Evolutionary conservation across 306 rosid species (phyloP), one percentile per base, ranked within the genome.

Genomic region (Trichosanthes truncata): DNA sequence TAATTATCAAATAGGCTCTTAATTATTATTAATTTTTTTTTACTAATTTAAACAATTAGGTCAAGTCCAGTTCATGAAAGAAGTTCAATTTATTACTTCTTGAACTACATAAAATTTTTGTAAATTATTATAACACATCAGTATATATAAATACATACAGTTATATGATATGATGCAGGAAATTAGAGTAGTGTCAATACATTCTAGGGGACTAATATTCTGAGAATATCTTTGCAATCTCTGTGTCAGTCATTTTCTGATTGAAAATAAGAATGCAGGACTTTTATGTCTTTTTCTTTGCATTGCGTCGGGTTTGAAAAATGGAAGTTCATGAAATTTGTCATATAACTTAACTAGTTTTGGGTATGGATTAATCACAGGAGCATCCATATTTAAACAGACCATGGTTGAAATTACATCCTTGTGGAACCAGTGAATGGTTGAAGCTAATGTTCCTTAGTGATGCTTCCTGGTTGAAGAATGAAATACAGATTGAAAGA

Each of bases 341-440:
- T 11, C 18, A 31, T 40, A 0, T 25, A 7, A 41, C 45, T 41
- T 41, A 62, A 33, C 14, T 12, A 31, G 45, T 40, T 74, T 7
- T 43, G 40, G 72, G 63, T 56, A 25, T 45, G 11, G 21, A 43
- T 84, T 11, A 33, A 35, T 83, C 84, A 73, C 80, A 92, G 97
- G 98, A 94, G 85, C 97, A 94, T 81, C 98, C 98, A 17, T 82
- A 86, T 87, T 80, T 94, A 85, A 86, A 92, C 40, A 87, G 97
- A 80, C 96, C 93, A 75, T 94, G 97, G 98, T 91, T 45, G 89
- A 94, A 92, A 81, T 80, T 94, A 79, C 98, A 94, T 87, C 95
- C 98, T 52, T 92, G 98, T 76, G 98, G 97, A 38, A 90, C 97
- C 1, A 73, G 91, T 38, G 98, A 89, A 49, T 94, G 97, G 98